A percentile compares a stretch with the other conserved stretches of the same genome.
Evolutionary conservation across 768 basidiomycete genomes (phyloP).

Genomic region (Agaricus blazei): DNA sequence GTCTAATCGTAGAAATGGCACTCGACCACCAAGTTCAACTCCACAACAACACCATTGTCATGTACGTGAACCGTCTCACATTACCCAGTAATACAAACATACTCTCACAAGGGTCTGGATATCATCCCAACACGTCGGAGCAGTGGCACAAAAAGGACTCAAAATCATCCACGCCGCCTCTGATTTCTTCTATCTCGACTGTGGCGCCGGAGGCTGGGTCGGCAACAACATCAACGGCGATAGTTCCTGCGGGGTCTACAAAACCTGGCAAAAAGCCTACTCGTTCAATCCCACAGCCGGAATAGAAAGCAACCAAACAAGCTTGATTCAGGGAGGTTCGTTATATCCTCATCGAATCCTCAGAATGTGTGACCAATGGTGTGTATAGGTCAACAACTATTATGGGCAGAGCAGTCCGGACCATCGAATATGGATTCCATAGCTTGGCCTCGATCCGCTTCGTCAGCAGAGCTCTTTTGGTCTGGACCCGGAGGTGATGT

Average conservation of each 20-base stretch:
- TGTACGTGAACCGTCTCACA: conserved; percentile 27
- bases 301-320: conserved; percentile 41
- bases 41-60: conserved; percentile 45
- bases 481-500: conserved; percentile 47
- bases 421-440: conserved; percentile 62
- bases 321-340: conserved; percentile 64
- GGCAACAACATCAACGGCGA: conserved; percentile 43
- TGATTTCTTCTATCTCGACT: conserved; percentile 83
- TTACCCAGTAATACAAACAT: too few species aligned
- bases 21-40: conserved; percentile 42
- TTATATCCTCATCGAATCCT: conserved; percentile 1
- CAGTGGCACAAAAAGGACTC: conserved; percentile 55
- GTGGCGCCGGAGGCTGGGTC: conserved; percentile 69
- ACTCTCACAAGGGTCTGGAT: conserved; percentile 61
- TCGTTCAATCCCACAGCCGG: conserved; percentile 69
- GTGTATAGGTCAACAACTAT: conserved; percentile 48
- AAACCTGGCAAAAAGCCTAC: conserved; percentile 74
- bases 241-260: conserved; percentile 78
- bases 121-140: conserved; percentile 49
- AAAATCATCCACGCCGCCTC: conserved; percentile 63
- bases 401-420: conserved; percentile 74
- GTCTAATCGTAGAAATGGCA: conserved; percentile 58
- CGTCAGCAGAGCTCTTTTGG: conserved; percentile 74
- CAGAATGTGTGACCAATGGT: not conserved
- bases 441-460: conserved; percentile 68